Base-by-base conservation (phyloP, 306 rosid genomes). In the Arachis stenosperma region DNA sequence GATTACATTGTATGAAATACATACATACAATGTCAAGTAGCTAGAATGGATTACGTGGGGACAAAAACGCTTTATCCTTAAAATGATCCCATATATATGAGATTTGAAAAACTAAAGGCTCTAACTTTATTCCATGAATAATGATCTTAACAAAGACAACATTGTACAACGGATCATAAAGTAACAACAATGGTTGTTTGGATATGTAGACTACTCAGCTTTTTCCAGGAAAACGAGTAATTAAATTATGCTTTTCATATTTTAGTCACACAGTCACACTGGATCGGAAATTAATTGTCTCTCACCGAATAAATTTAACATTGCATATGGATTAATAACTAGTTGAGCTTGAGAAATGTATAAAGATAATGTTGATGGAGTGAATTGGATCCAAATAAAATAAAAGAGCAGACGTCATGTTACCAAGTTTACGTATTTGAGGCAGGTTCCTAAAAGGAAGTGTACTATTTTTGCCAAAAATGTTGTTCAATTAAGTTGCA, bases 401-500 rank as follows among this genome's bases (percentile, higher is more conserved):
- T 33, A 33, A 33, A 33, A 33, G 37, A 33, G 37, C 37, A 33
- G 37, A 33, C 37, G 37, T 33, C 37, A 33, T 33, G 37, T 33
- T 33, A 33, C 37, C 37, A 33, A 33, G 37, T 33, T 33, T 33
- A 33, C 37, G 7, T 30, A 43, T 71, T 65, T 6, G 42, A 74
- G 30, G 30, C 71, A 74, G 48, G 42, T 11, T 47, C 57, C 40
- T 67, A 42, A 1, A 36, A 56, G 54, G 76, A 71, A 44, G 6
- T 12, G 55, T 64, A 64, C 64, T 71, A 29, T 46, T 33, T 54
- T 37, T 39, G 11, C 71, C 12, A 22, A 42, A 65, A 58, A 9
- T 42, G 70, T 9, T 65, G 73, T 51, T 64, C 47, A 70, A 61
- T 71, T 48, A 42, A 55, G 78, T 57, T 78, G 59, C 10, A 67